Conservation (phyloP, 768 basidiomycete genomes). For the Coprinopsis sp. region DNA sequence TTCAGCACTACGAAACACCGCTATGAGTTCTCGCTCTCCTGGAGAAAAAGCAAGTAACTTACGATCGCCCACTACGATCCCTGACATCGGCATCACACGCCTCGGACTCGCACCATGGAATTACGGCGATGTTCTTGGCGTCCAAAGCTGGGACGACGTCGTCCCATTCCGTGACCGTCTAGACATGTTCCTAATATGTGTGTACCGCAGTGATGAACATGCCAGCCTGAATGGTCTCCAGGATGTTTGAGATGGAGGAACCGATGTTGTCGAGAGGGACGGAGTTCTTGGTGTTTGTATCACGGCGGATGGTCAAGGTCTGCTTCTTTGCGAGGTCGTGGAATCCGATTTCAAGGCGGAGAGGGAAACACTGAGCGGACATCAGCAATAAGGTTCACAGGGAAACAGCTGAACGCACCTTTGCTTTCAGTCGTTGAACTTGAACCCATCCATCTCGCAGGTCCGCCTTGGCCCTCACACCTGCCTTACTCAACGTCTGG, state of each 20-base stretch:
- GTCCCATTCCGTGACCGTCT: constrained; percentile 88
- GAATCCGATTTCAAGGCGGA: constrained; percentile 96
- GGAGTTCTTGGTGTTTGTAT: too few relatives aligned
- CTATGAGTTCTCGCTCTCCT: too few relatives aligned
- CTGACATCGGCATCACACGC: constrained; percentile 98
- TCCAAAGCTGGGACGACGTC: constrained; percentile 91
- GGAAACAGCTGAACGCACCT: constrained; percentile 43
- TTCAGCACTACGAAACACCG: too few relatives aligned
- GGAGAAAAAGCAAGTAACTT: too few relatives aligned
- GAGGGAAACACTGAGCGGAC: constrained; percentile 73
- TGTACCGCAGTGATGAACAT: constrained; percentile 81
- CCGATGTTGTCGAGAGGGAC: too few relatives aligned
- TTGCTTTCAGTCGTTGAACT: constrained; percentile 99
- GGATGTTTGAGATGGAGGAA: constrained; percentile 52
- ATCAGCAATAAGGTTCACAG: not conserved
- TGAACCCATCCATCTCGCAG: constrained; percentile 94
- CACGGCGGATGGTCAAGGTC: too few relatives aligned
- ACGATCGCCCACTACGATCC: constrained; percentile 84
- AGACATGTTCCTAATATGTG: constrained; percentile 69
- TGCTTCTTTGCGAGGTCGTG: constrained; percentile 85
- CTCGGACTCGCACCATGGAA: constrained; percentile 95
- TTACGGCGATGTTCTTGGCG: constrained; percentile 76
- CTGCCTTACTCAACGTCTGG: too few relatives aligned
- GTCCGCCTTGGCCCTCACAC: too few relatives aligned
- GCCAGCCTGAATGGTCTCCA: constrained; percentile 82